Evolutionary conservation across 2,329 filamentous ascomycete species (phyloP).

Genomic region (Botrytis fabae): DNA sequence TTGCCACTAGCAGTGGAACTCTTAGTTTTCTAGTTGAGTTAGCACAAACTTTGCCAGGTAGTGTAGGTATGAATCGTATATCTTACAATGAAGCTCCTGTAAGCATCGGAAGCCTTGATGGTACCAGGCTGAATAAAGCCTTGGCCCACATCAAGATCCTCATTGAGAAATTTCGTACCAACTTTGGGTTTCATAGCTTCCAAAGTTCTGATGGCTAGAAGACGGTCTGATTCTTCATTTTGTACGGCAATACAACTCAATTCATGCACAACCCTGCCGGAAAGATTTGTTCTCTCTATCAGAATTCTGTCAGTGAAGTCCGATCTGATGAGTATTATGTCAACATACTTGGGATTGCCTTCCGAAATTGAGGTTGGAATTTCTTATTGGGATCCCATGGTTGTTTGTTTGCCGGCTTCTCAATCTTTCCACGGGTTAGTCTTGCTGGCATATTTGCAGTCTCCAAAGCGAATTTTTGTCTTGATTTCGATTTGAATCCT

Average conservation of each 20-base stretch:
- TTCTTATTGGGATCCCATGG: conserved; percentile 50
- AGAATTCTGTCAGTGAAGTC: conserved; percentile 39
- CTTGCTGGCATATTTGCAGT: conserved; percentile 60
- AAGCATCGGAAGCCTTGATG: conserved; percentile 45
- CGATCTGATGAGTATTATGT: neutral
- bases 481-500: conserved; percentile 65
- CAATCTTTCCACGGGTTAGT: conserved; percentile 47
- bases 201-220: conserved; percentile 59
- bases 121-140: conserved; percentile 60
- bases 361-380: conserved; percentile 64
- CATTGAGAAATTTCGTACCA: conserved; percentile 48
- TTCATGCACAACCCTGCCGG: conserved; percentile 73
- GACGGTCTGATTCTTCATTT: conserved; percentile 66
- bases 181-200: conserved; percentile 61
- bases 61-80: conserved; percentile 36
- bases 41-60: conserved; percentile 14
- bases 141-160: conserved; percentile 38
- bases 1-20: conserved; percentile 56
- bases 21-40: conserved; percentile 51
- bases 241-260: conserved; percentile 72
- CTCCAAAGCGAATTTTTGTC: conserved; percentile 55
- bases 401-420: conserved; percentile 48
- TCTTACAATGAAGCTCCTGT: conserved; percentile 60
- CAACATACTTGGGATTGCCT: conserved; percentile 69
- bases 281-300: conserved; percentile 71